Base-by-base conservation (phyloP, 257 asterid genomes). In the Paulownia fortunei region DNA sequence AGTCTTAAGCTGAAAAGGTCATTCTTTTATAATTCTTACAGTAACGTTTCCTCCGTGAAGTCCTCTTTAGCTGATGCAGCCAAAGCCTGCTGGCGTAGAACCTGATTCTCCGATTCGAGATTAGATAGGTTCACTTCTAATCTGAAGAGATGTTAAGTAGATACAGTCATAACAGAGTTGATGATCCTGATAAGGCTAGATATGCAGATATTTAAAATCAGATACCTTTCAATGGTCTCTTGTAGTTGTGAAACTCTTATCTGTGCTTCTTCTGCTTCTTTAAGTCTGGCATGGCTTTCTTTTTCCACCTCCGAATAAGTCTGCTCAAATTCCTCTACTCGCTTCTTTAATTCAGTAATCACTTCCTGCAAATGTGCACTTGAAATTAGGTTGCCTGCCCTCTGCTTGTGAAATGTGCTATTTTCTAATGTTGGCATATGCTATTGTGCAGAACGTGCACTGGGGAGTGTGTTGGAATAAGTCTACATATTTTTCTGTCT, bases 71-170 rank as follows among this genome's bases (percentile, higher is more conserved):
- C 85, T 59, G 98, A 84, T 76, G 89, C 89, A 70, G 85, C 92
- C 88, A 92, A 87, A 80, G 92, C 97, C 88, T 94, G 97, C 88
- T 94, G 97, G 21, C 98, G 92, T 52, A 94, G 90, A 83, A 94
- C 94, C 87, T 89, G 97, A 85, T 94, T 94, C 90, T 94, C 98
- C 1, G 97, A 86, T 73, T 94, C 98, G 60, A 92, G 97, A 84
- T 90, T 94, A 68, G 97, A 90, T 69, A 92, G 66, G 80, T 90
- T 94, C 80, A 74, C 77, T 84, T 90, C 94, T 79, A 94, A 77
- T 86, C 97, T 94, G 95, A 66, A 82, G 60, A 79, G 72, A 75
- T 73, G 63, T 74, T 51, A 72, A 80, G 77, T 52, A 34, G 80
- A 76, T 70, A 73, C 24, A 64, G 69, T 82, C 73, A 72, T 74